These are phyloP conservation scores for Tulasnella sp. DNA, from an alignment of 768 basidiomycete genomes.

Conservation along the genomic window DNA sequence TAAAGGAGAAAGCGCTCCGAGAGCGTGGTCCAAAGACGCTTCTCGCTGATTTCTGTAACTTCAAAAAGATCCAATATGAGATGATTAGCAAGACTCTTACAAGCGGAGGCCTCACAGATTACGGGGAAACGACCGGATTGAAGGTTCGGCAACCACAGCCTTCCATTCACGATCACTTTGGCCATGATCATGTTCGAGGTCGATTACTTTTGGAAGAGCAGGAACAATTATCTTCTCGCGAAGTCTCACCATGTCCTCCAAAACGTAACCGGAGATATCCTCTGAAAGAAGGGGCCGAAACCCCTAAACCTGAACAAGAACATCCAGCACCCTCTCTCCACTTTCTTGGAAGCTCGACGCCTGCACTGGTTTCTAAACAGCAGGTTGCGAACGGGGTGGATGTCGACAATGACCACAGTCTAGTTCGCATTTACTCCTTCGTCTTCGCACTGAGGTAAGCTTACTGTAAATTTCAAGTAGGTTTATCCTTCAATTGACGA, in stretches of 20 bases:
- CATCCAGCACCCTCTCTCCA: background rate
- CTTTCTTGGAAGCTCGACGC: background rate
- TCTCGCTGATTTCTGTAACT: too few relatives aligned
- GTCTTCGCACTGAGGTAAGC: conserved; percentile 21
- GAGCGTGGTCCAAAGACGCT: too few relatives aligned
- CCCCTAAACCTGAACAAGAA: background rate
- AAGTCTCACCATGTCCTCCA: too few relatives aligned
- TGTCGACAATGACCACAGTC: conserved; percentile 14
- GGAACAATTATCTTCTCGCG: too few relatives aligned
- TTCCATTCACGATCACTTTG: conserved; percentile 5
- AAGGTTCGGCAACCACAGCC: background rate
- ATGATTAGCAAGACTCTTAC: background rate
- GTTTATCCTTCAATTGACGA: too few relatives aligned
- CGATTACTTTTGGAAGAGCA: too few relatives aligned
- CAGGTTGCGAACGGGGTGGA: conserved; percentile 11
- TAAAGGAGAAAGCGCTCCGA: too few relatives aligned
- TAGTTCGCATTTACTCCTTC: conserved; percentile 20
- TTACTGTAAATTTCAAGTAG: background rate
- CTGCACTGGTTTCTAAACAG: background rate
- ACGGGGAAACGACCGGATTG: background rate
- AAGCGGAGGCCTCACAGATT: background rate
- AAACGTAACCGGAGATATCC: too few relatives aligned
- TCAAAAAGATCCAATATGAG: too few relatives aligned
- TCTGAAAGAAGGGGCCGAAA: too few relatives aligned
- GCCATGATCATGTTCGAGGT: conserved; percentile 12